Evolutionary conservation across 768 basidiomycete species (phyloP), one percentile per base, ranked within the genome.

Genomic region (Tricholoma matsutake): DNA sequence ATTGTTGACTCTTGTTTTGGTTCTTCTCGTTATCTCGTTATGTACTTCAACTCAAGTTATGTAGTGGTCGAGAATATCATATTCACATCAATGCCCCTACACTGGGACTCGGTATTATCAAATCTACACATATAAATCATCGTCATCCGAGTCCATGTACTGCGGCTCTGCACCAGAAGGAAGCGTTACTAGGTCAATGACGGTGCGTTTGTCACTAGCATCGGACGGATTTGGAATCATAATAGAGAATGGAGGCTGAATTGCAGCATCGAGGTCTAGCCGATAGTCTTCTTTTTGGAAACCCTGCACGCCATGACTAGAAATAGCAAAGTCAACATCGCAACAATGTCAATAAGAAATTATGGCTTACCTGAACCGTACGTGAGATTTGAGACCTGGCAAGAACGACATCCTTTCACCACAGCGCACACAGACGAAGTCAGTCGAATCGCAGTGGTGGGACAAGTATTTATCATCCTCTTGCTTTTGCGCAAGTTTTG

Each of bases 171-270:
- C 10, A 31, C 16, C 28, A 28, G 28, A 4, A 31, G 29, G 29
- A 6, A n/a, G 51, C 8, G 56, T 28, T 6, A 43, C 10, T 4
- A 32, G 16, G 22, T 57, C 56, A 43, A 53, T 18, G 16, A 16
- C 25, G 14, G 16, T 25, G 25, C 14, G 18, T 25, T 31, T 18
- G 9, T 45, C 18, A 45, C 35, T 37, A 14, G 14, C 25, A 9
- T 28, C 6, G 25, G 31, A 6, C 25, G 39, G 28, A 34, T 58
- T 47, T 7, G 66, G 70, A n/a, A 71, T 63, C 54, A 63, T 55
- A 18, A 70, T 51, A 22, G 63, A 43, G 37, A 67, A 70, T 9
- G 66, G 69, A 14, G 65, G 67, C 35, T 68, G 66, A 60, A 69
- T 67, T 41, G 66, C 63, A 18, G 69, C 66, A 52, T 71, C 69